phyloP scores from a whole-genome alignment of 2,329 filamentous ascomycete genomes.

The Diaporthe australafricana region DNA sequence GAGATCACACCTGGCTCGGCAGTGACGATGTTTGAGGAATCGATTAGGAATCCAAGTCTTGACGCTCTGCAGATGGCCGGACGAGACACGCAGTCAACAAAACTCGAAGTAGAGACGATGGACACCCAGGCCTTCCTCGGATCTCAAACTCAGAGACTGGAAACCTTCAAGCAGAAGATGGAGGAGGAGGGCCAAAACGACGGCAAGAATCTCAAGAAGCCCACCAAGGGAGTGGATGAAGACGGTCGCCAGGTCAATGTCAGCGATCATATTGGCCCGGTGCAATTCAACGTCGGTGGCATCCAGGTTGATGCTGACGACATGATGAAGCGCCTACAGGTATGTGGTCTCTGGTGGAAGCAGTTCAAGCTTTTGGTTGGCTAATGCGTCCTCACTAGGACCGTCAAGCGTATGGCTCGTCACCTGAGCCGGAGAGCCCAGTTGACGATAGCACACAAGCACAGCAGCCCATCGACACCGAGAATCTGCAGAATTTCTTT shows the following conservation, averaged over 20 bases:
- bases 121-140: slow-evolving; percentile 83
- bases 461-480: slow-evolving; percentile 61
- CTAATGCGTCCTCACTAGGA: slow-evolving; percentile 57
- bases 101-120: slow-evolving; percentile 73
- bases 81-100: slow-evolving; percentile 55
- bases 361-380: background rate
- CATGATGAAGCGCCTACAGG: slow-evolving; percentile 88
- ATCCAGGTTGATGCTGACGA: slow-evolving; percentile 97
- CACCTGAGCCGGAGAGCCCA: slow-evolving; percentile 56
- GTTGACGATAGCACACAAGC: slow-evolving; percentile 46
- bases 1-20: slow-evolving; percentile 65
- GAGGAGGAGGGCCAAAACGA: slow-evolving; percentile 58
- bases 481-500: slow-evolving; percentile 71
- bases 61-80: slow-evolving; percentile 69
- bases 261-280: slow-evolving; percentile 89
- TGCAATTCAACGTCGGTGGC: slow-evolving; percentile 98
- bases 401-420: slow-evolving; percentile 64
- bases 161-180: slow-evolving; percentile 69
- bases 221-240: slow-evolving; percentile 47
- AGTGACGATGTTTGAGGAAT: slow-evolving; percentile 81
- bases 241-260: slow-evolving; percentile 55
- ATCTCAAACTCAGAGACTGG: slow-evolving; percentile 80
- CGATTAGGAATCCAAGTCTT: slow-evolving; percentile 79
- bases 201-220: slow-evolving; percentile 64
- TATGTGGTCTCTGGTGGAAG: slow-evolving; percentile 50